Conservation (phyloP, 148 eudicot species). For the Chenopodium album region DNA sequence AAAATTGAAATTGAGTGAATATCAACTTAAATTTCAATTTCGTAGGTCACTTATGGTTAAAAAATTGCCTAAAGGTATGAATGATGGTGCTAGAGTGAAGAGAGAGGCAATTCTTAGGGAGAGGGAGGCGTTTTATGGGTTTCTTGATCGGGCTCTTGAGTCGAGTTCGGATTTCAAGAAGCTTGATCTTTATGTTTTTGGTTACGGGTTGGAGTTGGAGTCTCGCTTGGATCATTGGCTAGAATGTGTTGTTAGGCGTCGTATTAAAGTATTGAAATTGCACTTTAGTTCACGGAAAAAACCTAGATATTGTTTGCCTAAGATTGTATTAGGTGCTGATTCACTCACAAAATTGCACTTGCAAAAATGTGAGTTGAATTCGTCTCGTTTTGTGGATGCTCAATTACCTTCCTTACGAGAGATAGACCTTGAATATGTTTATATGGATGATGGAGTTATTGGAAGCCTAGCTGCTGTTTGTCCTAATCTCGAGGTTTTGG, state of each 20-base stretch:
- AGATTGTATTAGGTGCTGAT: conserved; percentile 3
- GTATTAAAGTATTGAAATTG: not conserved
- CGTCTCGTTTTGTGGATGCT: not conserved
- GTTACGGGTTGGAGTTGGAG: not conserved
- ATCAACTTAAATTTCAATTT: not conserved
- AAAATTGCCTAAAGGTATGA: not conserved
- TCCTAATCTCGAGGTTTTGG: too few relatives aligned
- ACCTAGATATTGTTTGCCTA: conserved; percentile 14
- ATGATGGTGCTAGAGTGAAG: not conserved
- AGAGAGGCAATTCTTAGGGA: not conserved
- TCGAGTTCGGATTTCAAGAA: conserved; percentile 1
- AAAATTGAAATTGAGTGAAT: not conserved
- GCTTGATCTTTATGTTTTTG: not conserved
- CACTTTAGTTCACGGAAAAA: not conserved
- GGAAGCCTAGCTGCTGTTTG: too few relatives aligned
- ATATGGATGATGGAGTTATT: too few relatives aligned
- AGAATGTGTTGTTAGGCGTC: not conserved
- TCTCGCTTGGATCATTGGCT: conserved; percentile 17
- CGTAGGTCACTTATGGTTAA: not conserved
- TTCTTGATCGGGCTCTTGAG: conserved; percentile 15
- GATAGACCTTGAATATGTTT: too few relatives aligned
- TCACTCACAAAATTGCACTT: conserved; percentile 5
- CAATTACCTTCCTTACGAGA: not conserved
- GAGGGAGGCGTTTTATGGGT: not conserved
- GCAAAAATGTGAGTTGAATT: conserved; percentile 7